Conservation (phyloP, 345 rosid genomes). For the Rhizophora mangle region DNA sequence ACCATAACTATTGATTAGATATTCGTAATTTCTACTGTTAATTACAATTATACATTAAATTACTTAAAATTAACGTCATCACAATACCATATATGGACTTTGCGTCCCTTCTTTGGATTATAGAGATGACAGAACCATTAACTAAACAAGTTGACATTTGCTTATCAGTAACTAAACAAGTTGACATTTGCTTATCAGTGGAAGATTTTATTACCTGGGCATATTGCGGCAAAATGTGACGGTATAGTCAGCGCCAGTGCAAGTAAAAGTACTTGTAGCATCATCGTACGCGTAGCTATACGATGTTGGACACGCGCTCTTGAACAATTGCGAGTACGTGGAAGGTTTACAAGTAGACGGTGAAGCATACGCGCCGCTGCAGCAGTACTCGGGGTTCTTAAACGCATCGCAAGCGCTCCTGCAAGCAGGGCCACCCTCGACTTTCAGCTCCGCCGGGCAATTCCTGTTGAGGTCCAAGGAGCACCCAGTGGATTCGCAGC, state of each 20-base stretch:
- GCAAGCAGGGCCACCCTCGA: conserved; percentile 21
- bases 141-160: too few species aligned
- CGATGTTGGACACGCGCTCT: conserved; percentile 25
- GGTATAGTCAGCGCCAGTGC: conserved; percentile 24
- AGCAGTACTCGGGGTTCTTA: conserved; percentile 29
- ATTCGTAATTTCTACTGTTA: too few species aligned
- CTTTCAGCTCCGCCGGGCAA: conserved; percentile 25
- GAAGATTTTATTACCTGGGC: conserved; percentile 9
- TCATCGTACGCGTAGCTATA: conserved; percentile 30
- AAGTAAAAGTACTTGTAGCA: conserved; percentile 27
- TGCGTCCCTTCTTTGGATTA: too few species aligned
- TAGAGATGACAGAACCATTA: too few species aligned
- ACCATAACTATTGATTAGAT: too few species aligned
- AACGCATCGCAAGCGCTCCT: conserved; percentile 29
- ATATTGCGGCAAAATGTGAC: conserved; percentile 22
- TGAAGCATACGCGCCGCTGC: conserved; percentile 24
- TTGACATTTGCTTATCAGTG: too few species aligned
- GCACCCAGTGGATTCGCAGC: conserved; percentile 22
- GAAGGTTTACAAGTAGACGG: conserved; percentile 26
- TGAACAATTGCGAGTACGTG: conserved; percentile 23
- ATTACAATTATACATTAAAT: too few species aligned
- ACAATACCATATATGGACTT: too few species aligned
- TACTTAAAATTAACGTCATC: too few species aligned
- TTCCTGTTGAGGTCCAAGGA: conserved; percentile 21
- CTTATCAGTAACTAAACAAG: too few species aligned